Evolutionary conservation across 1,284 basidiomycete genomes (phyloP).

Genomic region (Malassezia sympodialis): DNA sequence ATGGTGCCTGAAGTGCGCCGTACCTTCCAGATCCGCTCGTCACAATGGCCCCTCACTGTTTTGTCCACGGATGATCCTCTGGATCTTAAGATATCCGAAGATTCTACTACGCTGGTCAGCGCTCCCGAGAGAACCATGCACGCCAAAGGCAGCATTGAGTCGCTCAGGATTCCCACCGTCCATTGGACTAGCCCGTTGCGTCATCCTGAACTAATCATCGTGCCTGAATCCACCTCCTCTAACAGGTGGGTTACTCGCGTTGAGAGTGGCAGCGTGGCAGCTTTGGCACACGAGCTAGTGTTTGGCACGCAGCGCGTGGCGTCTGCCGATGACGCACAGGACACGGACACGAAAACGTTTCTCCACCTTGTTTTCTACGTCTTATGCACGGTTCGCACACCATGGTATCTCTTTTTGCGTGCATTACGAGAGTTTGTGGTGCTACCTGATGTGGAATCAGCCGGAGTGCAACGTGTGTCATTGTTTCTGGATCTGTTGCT

Average conservation of each 20-base stretch:
- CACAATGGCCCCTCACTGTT: constrained; percentile 2
- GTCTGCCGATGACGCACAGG: background rate
- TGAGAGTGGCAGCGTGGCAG: constrained; percentile 24
- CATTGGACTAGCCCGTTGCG: constrained; percentile 23
- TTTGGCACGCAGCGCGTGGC: constrained; percentile 27
- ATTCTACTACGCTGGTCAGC: background rate
- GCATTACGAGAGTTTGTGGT: constrained; percentile 3
- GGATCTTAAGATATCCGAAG: background rate
- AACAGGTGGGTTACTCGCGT: constrained; percentile 31
- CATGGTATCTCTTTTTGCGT: constrained; percentile 9
- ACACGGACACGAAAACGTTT: constrained; percentile 12
- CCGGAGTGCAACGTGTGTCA: background rate
- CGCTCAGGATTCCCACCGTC: background rate
- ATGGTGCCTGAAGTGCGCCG: constrained; percentile 34
- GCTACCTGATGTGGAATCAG: background rate
- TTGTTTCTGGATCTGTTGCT: constrained; percentile 14
- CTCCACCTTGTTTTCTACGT: constrained; percentile 14
- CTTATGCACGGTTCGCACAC: constrained; percentile 4
- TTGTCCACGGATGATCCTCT: background rate
- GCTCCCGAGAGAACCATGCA: background rate
- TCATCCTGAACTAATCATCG: constrained; percentile 31
- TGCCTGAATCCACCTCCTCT: constrained; percentile 19
- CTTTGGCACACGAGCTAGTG: constrained; percentile 42
- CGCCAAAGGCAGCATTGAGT: background rate
- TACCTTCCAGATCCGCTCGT: constrained; percentile 11